Base-by-base conservation (phyloP, 2,329 filamentous ascomycete species). In the Botryotinia narcissicola region DNA sequence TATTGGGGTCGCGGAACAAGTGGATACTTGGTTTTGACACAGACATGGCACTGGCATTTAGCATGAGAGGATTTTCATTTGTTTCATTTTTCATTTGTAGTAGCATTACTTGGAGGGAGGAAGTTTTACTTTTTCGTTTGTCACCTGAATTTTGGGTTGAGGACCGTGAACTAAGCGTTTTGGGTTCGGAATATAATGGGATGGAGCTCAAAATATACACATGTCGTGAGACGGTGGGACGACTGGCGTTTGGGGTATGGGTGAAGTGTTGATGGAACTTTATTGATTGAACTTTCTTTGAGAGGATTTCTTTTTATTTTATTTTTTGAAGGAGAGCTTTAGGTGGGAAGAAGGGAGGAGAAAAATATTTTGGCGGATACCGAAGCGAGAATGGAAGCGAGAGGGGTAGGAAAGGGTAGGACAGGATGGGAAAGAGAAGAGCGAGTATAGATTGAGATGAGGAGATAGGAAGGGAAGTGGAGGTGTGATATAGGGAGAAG, bases 171-270 rank as follows among this genome's bases (percentile, higher is more conserved):
- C 12, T 48, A 14, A 35, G 60, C 35, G 60, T 40, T 62, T 62
- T 42, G 35, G 60, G 60, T 42, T 40, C 64, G 64, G 64, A 54
- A 40, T 29, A 48, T 35, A 66, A 48, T 37, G 46, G 64, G 46
- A 22, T 20, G 64, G 64, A 29, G 48, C 64, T 37, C 29, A 68
- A 68, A 54, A 68, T 68, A 68, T 68, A 68, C 46, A 68, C 9
- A 25, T 68, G 64, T 57, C 64, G 64, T 68, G 35, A 68, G 46
- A 68, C 46, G 25, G 64, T 7, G 32, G 64, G 46, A 67, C 64
- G 64, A 67, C 64, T 54, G 64, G 64, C 44, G 64, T 67, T 54
- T 32, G 22, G 22, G 29, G 32, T 3, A 9, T 40, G 20, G 63
- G 12, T 66, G 32, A n/a, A 63, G 29, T 66, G 22, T 37, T 37